Evolutionary conservation across 1,139 yeast genomes (phyloP), one percentile per base, ranked within the genome.

Genomic region (Kodamaea plutei): DNA sequence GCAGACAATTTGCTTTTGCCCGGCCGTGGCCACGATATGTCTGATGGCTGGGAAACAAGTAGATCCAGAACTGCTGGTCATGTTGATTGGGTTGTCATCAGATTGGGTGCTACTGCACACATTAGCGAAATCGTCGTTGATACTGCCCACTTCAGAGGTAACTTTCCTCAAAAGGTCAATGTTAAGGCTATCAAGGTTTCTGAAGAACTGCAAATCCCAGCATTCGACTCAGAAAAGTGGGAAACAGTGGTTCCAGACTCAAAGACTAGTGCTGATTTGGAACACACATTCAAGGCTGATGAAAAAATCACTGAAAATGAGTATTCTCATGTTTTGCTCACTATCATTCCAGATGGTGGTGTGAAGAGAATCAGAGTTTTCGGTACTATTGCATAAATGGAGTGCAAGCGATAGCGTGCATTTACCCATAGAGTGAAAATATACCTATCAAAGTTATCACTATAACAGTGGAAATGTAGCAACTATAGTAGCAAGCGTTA

Each of bases 21-120:
- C 4, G 97, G 97, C 8, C 76, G 96, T 40, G 98, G 98, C 28
- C 76, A 71, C 45, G 96, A 89, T 57, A 89, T 91, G 97, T 79
- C 94, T 28, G 96, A 91, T 51, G 98, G 98, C 10, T 89, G 97
- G 97, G 97, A 89, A 57, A 89, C 97, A n/a, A 76, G 76, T 45
- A 76, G 97, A 53, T 85, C 96, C 1, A 73, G 97, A 55, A 70
- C 64, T 12, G 73, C 79, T 4, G 89, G 85, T 24, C 97, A 89
- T 55, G 77, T 73, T 23, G 97, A 89, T 64, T 89, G 96, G 96
- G 95, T 77, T 3, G 71, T 84, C 31, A 72, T 89, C 35, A 75
- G 80, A 47, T 71, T 89, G 35, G 96, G 96, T 13, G 75, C 81
- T 17, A 60, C 65, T 15, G 62, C 83, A 6, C 66, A 68, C 7